Percentiles rank a stretch among this genome's conserved stretches.
These are phyloP conservation scores for Cudoniella acicularis DNA, from an alignment of 495 filamentous ascomycete species.

Conservation along the genomic window DNA sequence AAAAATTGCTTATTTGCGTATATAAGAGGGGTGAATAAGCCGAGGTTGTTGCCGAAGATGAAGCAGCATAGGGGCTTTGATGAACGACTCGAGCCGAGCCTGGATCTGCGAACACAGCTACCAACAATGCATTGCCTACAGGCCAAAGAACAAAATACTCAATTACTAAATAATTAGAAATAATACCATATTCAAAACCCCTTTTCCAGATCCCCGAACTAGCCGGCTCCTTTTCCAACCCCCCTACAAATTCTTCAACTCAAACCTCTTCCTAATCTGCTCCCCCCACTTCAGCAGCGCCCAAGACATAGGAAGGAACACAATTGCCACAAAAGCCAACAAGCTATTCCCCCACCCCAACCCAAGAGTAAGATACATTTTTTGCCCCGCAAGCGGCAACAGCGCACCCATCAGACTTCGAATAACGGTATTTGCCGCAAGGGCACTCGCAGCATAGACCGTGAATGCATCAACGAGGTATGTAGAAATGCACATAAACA, in stretches of 20 bases:
- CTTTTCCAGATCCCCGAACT: too few relatives aligned
- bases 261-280: constrained; percentile 16
- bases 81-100: too few relatives aligned
- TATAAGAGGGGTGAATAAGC: too few relatives aligned
- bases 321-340: constrained; percentile 61
- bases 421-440: constrained; percentile 67
- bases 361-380: constrained; percentile 57
- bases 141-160: too few relatives aligned
- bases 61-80: too few relatives aligned
- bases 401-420: constrained; percentile 59
- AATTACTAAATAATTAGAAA: too few relatives aligned
- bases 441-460: constrained; percentile 70
- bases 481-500: constrained; percentile 68
- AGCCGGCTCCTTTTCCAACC: too few relatives aligned
- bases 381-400: constrained; percentile 58
- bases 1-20: too few relatives aligned
- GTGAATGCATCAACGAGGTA: constrained; percentile 77
- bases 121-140: too few relatives aligned
- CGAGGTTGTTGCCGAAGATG: too few relatives aligned
- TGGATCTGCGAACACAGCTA: too few relatives aligned
- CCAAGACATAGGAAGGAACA: constrained; percentile 50
- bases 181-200: too few relatives aligned
- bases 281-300: constrained; percentile 45
- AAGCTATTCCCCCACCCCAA: constrained; percentile 59
- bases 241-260: constrained; percentile 15